Base-by-base conservation (phyloP, 495 filamentous ascomycete species). In the Glonium stellatum region DNA sequence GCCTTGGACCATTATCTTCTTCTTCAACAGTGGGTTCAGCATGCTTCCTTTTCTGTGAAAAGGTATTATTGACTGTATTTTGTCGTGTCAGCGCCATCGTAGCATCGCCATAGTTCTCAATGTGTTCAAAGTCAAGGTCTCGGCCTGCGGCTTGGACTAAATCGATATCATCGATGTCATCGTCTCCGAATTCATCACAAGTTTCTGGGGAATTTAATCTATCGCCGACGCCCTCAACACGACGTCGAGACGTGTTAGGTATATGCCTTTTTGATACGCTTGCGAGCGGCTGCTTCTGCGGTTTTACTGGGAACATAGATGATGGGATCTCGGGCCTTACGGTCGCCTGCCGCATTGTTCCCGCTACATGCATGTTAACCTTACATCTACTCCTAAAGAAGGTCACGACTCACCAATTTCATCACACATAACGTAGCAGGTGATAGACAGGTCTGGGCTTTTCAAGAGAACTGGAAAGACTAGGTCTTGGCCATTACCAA, bases 401-500 rank as follows among this genome's bases (percentile, higher is more conserved):
- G 35, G 22, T 5, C 31, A 15, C 5, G 5, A 62, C 74, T 64
- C 69, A 87, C 84, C 90, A 61, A 97, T 88, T 41, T 90, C 87
- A 71, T 97, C 92, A 64, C 93, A 97, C 73, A 87, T 88, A 12
- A 89, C 79, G 71, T 89, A 83, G 60, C 88, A 93, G 22, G 73
- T 74, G 46, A 97, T 77, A 15, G 70, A 74, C 48, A 92, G 84
- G 9, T 77, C 78, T 10, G 75, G 61, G 8, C 67, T 73, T 9
- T 76, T 78, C 44, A 96, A 65, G 0, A 80, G 73, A 0, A 79
- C 83, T 15, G 74, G 75, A 57, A 96, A 85, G 5, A 77, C 70
- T 13, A 92, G 66, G 5, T 87, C 82, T 12, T 84, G 73, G 1
- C 79, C 83, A 3, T 79, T 80, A 49, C 83, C 77, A 5, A 97